Evolutionary conservation across 352 stramenopile species (phyloP).

Genomic region (Hyphochytrium catenoides): DNA sequence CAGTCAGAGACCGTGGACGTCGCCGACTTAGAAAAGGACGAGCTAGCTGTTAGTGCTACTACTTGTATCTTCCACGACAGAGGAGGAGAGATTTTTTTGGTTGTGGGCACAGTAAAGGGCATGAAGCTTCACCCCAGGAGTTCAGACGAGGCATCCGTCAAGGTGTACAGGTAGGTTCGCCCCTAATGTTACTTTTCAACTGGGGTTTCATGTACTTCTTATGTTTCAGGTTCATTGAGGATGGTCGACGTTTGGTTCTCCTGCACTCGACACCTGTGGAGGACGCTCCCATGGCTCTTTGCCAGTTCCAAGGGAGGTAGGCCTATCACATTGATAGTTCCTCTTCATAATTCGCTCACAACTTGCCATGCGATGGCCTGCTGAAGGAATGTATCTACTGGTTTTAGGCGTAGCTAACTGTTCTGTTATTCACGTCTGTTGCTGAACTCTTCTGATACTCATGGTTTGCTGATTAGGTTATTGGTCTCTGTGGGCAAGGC

Average conservation of each 20-base stretch:
- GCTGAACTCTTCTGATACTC: too few species aligned
- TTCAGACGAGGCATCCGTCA: conserved; percentile 11
- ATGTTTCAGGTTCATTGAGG: conserved; percentile 71
- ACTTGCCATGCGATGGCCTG: too few species aligned
- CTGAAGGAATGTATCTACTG: too few species aligned
- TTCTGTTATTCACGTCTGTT: too few species aligned
- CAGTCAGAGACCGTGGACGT: conserved; percentile 51
- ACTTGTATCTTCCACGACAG: conserved; percentile 83
- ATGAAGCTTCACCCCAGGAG: conserved; percentile 77
- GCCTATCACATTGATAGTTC: too few species aligned
- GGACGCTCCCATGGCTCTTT: conserved; percentile 84
- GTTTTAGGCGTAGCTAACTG: too few species aligned
- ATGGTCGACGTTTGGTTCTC: conserved; percentile 73
- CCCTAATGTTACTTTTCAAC: too few species aligned
- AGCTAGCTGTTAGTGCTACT: conserved; percentile 74
- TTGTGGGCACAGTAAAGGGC: conserved; percentile 84
- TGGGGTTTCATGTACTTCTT: conserved; percentile 74
- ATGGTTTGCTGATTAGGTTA: too few species aligned
- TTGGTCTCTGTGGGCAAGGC: conserved; percentile 85
- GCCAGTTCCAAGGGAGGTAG: conserved; percentile 91
- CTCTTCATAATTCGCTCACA: too few species aligned
- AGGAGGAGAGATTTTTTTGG: conserved; percentile 86
- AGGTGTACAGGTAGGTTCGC: too few species aligned
- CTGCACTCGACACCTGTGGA: conserved; percentile 91
- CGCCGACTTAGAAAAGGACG: conserved; percentile 77